phyloP scores from a whole-genome alignment of 2,329 filamentous ascomycete species.

The Xylaria sp. region DNA sequence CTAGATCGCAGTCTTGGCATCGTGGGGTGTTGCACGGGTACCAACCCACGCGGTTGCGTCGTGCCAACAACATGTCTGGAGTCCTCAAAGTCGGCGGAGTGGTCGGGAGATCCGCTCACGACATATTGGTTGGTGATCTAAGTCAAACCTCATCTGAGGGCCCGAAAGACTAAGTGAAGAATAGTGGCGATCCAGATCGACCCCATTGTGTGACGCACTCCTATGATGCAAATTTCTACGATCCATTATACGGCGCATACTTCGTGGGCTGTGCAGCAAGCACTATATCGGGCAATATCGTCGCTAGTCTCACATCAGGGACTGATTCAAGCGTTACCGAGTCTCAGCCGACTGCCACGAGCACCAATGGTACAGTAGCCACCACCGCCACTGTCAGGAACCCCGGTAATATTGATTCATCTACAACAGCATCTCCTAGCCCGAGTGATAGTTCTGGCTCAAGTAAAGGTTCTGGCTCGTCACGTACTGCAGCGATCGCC shows the following conservation, averaged over 20 bases:
- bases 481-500: conserved; percentile 28
- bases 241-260: conserved; percentile 25
- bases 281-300: conserved; percentile 25
- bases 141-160: neutral
- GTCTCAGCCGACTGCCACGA: conserved; percentile 11
- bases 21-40: conserved; percentile 29
- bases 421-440: conserved; percentile 9
- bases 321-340: neutral
- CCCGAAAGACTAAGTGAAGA: conserved; percentile 15
- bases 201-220: conserved; percentile 30
- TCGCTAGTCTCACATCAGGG: conserved; percentile 16
- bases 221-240: conserved; percentile 27
- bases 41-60: conserved; percentile 22
- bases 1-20: conserved; percentile 15
- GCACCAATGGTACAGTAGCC: conserved; percentile 11
- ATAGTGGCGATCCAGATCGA: conserved; percentile 21
- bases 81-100: conserved; percentile 14
- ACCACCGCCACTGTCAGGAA: conserved; percentile 23
- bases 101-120: conserved; percentile 22
- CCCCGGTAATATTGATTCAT: conserved; percentile 13
- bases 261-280: conserved; percentile 28
- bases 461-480: conserved; percentile 7
- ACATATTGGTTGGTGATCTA: conserved; percentile 25
- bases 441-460: conserved; percentile 8
- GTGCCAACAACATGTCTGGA: conserved; percentile 30